Conservation (phyloP, 768 basidiomycete species). For the Boletus pseudopeckii region DNA sequence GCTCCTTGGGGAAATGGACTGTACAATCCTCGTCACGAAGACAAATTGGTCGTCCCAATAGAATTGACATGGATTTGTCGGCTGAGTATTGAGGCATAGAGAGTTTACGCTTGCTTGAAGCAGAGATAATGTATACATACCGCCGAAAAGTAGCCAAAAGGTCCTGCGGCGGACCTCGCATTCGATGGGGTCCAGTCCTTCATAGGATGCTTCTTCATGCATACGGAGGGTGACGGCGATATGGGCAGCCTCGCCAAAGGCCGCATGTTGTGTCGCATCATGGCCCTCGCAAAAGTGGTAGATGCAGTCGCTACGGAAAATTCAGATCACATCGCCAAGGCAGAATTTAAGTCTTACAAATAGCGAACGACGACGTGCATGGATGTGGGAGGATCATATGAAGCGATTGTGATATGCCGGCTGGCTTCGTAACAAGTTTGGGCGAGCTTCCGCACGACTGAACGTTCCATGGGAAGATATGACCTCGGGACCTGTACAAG, state of each 20-base stretch:
- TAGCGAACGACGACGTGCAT: conserved; percentile 87
- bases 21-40: conserved; percentile 90
- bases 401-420: conserved; percentile 72
- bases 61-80: conserved; percentile 86
- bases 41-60: conserved; percentile 80
- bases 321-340: conserved; percentile 4
- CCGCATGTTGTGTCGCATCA: conserved; percentile 82
- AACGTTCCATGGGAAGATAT: conserved; percentile 83
- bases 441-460: conserved; percentile 80
- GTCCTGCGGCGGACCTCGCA: conserved; percentile 80
- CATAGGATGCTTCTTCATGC: conserved; percentile 84
- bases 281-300: conserved; percentile 90
- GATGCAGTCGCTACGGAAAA: conserved; percentile 59
- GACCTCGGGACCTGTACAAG: conserved; percentile 85
- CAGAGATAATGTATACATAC: conserved; percentile 38
- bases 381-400: conserved; percentile 80
- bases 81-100: conserved; percentile 39
- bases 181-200: conserved; percentile 81
- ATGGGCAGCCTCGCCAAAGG: conserved; percentile 83
- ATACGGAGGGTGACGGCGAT: conserved; percentile 79
- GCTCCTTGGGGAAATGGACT: conserved; percentile 81
- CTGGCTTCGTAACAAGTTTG: conserved; percentile 80
- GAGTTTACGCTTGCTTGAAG: not conserved
- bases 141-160: conserved; percentile 90
- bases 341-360: conserved; percentile 54